A percentile compares a stretch with the other conserved stretches of the same genome.
phyloP scores from a whole-genome alignment of 371 early-diverging fungal species.

The Saksenaea oblongispora region DNA sequence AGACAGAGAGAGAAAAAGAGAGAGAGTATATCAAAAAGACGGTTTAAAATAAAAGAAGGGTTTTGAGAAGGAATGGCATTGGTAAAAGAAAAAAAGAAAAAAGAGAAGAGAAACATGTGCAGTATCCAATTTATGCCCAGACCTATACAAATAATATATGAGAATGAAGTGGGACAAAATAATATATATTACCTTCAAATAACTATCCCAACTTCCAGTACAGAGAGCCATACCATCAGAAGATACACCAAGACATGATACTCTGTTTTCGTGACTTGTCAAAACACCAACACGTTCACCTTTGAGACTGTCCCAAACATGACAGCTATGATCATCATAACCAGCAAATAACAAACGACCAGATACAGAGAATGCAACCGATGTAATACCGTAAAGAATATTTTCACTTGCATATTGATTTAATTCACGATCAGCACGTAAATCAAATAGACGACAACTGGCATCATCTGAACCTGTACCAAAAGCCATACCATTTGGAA shows the following conservation, averaged over 20 bases:
- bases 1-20: background rate
- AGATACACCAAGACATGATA: constrained; percentile 94
- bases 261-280: constrained; percentile 96
- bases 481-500: constrained; percentile 96
- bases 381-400: constrained; percentile 95
- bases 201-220: constrained; percentile 97
- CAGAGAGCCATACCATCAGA: constrained; percentile 97
- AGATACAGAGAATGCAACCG: constrained; percentile 92
- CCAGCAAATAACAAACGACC: constrained; percentile 96
- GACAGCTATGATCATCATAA: constrained; percentile 97
- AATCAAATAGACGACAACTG: constrained; percentile 94
- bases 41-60: no score
- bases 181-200: constrained; percentile 71
- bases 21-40: no score
- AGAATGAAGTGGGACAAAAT: background rate
- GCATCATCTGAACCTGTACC: constrained; percentile 98
- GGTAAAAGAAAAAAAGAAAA: background rate
- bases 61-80: constrained; percentile 2
- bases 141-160: background rate
- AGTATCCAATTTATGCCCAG: background rate
- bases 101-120: background rate
- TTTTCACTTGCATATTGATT: constrained; percentile 94
- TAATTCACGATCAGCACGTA: constrained; percentile 95
- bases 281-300: constrained; percentile 93
- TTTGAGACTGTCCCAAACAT: constrained; percentile 97